Evolutionary conservation across 805 yeast genomes (phyloP).

Genomic region (Starmerella potacharoeniae): DNA sequence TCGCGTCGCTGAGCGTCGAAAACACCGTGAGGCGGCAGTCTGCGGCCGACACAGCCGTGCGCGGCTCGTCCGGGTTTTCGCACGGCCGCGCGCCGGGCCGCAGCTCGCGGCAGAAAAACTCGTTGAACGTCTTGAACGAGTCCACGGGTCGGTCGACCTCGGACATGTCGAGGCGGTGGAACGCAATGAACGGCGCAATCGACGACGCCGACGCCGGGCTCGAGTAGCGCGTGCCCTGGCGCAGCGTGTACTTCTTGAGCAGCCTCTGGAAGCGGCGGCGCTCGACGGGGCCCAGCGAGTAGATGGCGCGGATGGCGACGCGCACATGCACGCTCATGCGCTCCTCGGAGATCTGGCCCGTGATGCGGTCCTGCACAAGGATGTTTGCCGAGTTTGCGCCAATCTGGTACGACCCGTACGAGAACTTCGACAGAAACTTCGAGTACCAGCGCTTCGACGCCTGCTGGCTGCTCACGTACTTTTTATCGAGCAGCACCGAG

Average conservation of each 20-base stretch:
- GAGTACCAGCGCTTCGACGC: slow-evolving; percentile 88
- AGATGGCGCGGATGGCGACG: slow-evolving; percentile 72
- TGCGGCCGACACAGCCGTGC: slow-evolving; percentile 63
- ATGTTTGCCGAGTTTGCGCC: slow-evolving; percentile 92
- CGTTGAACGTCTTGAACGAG: slow-evolving; percentile 63
- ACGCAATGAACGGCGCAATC: slow-evolving; percentile 66
- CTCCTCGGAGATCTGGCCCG: slow-evolving; percentile 86
- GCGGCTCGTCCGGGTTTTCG: slow-evolving; percentile 43
- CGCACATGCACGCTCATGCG: slow-evolving; percentile 83
- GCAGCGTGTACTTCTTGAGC: slow-evolving; percentile 53
- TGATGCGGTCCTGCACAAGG: slow-evolving; percentile 78
- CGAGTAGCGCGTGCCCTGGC: slow-evolving; percentile 81
- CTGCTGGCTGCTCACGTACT: slow-evolving; percentile 65
- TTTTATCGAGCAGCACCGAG: slow-evolving; percentile 44
- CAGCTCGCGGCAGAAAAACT: slow-evolving; percentile 73
- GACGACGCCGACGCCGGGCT: slow-evolving; percentile 50
- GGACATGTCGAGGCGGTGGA: slow-evolving; percentile 64
- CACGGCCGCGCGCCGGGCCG: slow-evolving; percentile 59
- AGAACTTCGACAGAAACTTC: slow-evolving; percentile 66
- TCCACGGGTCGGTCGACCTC: slow-evolving; percentile 50
- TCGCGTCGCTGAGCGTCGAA: slow-evolving; percentile 46
- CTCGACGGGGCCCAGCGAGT: slow-evolving; percentile 77
- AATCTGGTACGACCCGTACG: slow-evolving; percentile 75
- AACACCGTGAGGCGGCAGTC: slow-evolving; percentile 78
- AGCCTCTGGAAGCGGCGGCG: slow-evolving; percentile 66